phyloP scores from a whole-genome alignment of 768 basidiomycete genomes.

The Wakefieldia striispora region DNA sequence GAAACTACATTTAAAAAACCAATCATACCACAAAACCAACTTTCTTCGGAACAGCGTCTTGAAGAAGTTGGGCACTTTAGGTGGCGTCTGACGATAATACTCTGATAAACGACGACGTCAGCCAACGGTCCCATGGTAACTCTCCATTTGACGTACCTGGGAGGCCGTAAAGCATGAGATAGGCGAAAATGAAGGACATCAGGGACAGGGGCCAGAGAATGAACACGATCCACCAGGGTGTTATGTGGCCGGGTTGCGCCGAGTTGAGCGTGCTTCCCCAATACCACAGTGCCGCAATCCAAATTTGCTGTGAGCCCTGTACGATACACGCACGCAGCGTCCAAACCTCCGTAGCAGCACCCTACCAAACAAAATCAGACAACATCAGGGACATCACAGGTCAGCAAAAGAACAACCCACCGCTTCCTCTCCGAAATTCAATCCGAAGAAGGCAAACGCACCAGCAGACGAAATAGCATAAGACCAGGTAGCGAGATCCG shows the following conservation, averaged over 20 bases:
- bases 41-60: slow-evolving; percentile 87
- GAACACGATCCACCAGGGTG: slow-evolving; percentile 85
- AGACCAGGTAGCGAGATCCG: slow-evolving; percentile 82
- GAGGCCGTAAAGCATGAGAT: slow-evolving; percentile 81
- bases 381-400: slow-evolving; percentile 2
- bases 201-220: slow-evolving; percentile 80
- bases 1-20: neutral
- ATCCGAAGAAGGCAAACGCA: slow-evolving; percentile 89
- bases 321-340: slow-evolving; percentile 87
- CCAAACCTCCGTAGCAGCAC: slow-evolving; percentile 95
- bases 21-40: slow-evolving; percentile 74
- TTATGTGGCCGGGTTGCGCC: slow-evolving; percentile 44
- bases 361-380: slow-evolving; percentile 38
- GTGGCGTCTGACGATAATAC: slow-evolving; percentile 89
- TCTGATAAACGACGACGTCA: slow-evolving; percentile 41
- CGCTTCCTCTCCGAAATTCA: slow-evolving; percentile 97
- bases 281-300: slow-evolving; percentile 95
- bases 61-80: slow-evolving; percentile 92
- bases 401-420: slow-evolving; percentile 38
- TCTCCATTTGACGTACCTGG: slow-evolving; percentile 56
- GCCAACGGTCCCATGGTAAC: neutral
- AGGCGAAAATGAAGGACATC: slow-evolving; percentile 74
- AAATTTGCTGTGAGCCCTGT: slow-evolving; percentile 93
- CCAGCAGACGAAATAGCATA: slow-evolving; percentile 94
- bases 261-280: slow-evolving; percentile 85